Evolutionary conservation across 2,329 filamentous ascomycete species (phyloP), one percentile per base, ranked within the genome.

Genomic region (Sporothrix euskadiensis): DNA sequence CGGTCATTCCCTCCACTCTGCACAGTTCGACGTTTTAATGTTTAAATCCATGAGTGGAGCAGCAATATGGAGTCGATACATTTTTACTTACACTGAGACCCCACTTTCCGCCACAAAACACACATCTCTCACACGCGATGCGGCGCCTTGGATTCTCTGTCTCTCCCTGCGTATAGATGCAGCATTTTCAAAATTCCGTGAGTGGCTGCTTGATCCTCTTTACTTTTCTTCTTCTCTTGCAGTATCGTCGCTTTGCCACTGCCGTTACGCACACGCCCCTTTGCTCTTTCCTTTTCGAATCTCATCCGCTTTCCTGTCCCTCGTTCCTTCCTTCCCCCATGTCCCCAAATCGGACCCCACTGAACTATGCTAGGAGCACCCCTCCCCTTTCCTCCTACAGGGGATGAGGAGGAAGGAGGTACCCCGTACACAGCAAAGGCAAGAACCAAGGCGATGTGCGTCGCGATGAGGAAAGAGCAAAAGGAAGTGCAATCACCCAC

Each of bases 401-500:
- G 22, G 52, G 14, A 22, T 4, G 16, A 19, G 49, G 4, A 63
- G 10, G 35, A 32, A 63, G 35, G 35, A 35, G 35, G 35, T 35
- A 35, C 35, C 26, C 26, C 26, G 35, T 35, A 35, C 35, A 35
- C 35, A 35, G 35, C 35, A 35, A 22, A 39, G 8, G 54, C 9
- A 57, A 57, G 26, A 57, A 41, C 14, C 57, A 63, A 63, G 57
- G 35, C 57, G 57, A 63, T 41, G 57, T 9, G 32, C 32, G 35
- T 4, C 41, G 16, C n/a, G n/a, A 9, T 8, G 32, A 39, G 14
- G 57, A 9, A 39, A n/a, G 59, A 22, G 7, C n/a, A 41, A 30
- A 26, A 63, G 32, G 30, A 63, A 63, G 59, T n/a, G 59, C 59
- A 63, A n/a, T n/a, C 35, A 22, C 32, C 59, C 59, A 63, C 59